phyloP scores from a whole-genome alignment of 306 rosid genomes.

The Vachellia collinsii region DNA sequence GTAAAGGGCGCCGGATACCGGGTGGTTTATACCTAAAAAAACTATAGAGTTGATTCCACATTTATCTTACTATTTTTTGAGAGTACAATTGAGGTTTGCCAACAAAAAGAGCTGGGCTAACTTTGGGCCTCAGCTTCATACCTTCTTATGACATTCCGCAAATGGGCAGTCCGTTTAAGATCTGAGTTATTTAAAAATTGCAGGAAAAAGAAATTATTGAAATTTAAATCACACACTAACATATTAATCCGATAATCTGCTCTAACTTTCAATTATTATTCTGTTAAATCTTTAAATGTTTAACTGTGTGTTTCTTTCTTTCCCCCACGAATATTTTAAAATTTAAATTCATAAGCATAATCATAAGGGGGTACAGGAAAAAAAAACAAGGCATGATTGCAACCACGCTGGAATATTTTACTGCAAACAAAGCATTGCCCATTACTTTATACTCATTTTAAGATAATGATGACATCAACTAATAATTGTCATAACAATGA shows the following conservation, averaged over 20 bases:
- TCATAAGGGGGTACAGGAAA: neutral
- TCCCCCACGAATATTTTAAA: neutral
- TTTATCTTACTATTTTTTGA: too few species aligned
- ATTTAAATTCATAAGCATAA: neutral
- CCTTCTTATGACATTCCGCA: too few species aligned
- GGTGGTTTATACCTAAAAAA: too few species aligned
- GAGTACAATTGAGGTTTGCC: neutral
- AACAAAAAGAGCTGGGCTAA: neutral
- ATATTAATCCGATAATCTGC: too few species aligned
- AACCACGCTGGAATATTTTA: neutral
- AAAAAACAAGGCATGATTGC: neutral
- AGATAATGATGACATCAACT: neutral
- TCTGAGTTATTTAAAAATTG: neutral
- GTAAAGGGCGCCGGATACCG: too few species aligned
- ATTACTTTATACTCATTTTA: neutral
- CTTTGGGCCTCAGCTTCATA: neutral
- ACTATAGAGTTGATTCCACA: too few species aligned
- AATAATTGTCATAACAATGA: neutral
- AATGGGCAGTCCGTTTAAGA: too few species aligned
- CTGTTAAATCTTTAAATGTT: neutral
- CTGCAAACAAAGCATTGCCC: neutral
- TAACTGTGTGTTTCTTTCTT: neutral
- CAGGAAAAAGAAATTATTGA: neutral
- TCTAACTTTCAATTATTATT: neutral
- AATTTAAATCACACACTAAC: too few species aligned